Evolutionary conservation across 768 basidiomycete species (phyloP), one percentile per base, ranked within the genome.

Genomic region (Tephrocybe sp.): DNA sequence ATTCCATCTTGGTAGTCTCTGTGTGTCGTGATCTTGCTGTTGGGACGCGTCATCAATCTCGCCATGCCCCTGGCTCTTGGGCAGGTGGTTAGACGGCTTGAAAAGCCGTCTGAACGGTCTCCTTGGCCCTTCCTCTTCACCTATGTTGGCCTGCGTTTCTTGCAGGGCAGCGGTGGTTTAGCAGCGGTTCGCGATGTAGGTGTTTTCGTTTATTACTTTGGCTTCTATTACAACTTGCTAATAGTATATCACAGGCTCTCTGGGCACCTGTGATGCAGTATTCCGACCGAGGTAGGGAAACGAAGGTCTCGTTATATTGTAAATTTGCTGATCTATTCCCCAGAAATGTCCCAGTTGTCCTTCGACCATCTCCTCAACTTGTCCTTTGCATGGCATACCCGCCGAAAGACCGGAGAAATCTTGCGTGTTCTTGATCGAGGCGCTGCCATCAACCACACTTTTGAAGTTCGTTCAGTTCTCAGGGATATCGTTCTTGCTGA

Each of bases 211-310:
- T 41, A 39, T 9, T 27, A 21, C 28, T 38, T 58, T 19, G n/a
- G n/a, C n/a, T 11, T 19, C 19, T 5, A 34, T 22, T 18, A 9
- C 21, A 9, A 43, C 6, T 37, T 39, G 18, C 44, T 31, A 16
- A 30, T 24, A 26, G 24, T 52, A 36, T 15, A 11, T 32, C 52
- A 4, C 50, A 87, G 82, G 71, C 79, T 25, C 73, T 92, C 2
- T 95, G 92, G 89, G 79, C 86, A 2, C 90, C 92, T 1, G 87
- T 98, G 35, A 88, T 92, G 80, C 91, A 92, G 67, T 89, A 84
- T 64, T 90, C 89, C 0, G 91, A 95, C 62, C 71, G 86, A 59
- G 80, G 81, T 79, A 54, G 51, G 34, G 21, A 24, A 24, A 5
- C 15, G 9, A 16, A 31, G 9, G 16, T 34, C 5, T 4, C 16